Conservation (phyloP, 208 protist species). For the Acanthamoeba triangularis region DNA sequence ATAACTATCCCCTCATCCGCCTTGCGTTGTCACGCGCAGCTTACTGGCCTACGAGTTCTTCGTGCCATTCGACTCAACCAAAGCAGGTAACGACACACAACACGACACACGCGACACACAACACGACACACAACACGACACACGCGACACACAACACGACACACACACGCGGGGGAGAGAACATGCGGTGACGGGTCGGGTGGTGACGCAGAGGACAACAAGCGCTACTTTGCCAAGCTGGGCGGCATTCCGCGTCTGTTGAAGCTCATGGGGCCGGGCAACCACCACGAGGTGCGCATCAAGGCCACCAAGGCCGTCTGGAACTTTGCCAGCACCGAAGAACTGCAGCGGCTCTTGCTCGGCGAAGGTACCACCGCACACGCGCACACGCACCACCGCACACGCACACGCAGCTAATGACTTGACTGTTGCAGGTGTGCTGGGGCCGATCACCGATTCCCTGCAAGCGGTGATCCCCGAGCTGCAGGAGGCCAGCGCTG, state of each 20-base stretch:
- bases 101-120: neutral
- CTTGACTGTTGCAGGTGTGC: constrained; percentile 1
- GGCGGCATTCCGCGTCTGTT: constrained; percentile 41
- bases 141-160: no score
- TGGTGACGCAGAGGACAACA: constrained; percentile 26
- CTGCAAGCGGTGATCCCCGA: constrained; percentile 66
- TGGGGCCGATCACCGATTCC: constrained; percentile 57
- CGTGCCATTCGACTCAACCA: neutral
- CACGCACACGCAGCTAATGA: neutral
- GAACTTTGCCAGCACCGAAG: constrained; percentile 63
- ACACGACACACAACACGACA: no score
- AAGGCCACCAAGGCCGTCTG: constrained; percentile 55
- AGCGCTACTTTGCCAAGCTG: constrained; percentile 72
- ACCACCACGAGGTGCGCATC: constrained; percentile 44
- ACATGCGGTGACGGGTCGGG: neutral
- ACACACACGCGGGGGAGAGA: no score
- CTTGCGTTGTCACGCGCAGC: neutral
- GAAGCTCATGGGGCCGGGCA: constrained; percentile 62
- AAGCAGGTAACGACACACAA: neutral
- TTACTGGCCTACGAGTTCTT: constrained; percentile 35
- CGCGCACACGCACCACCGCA: no score
- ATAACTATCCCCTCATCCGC: no score
- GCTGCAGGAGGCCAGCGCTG: constrained; percentile 57
- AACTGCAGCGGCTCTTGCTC: constrained; percentile 56
- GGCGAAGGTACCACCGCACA: neutral